A percentile compares a stretch with the other conserved stretches of the same genome.
Evolutionary conservation across 1,139 yeast species (phyloP).

Genomic region (Pichia sp.): DNA sequence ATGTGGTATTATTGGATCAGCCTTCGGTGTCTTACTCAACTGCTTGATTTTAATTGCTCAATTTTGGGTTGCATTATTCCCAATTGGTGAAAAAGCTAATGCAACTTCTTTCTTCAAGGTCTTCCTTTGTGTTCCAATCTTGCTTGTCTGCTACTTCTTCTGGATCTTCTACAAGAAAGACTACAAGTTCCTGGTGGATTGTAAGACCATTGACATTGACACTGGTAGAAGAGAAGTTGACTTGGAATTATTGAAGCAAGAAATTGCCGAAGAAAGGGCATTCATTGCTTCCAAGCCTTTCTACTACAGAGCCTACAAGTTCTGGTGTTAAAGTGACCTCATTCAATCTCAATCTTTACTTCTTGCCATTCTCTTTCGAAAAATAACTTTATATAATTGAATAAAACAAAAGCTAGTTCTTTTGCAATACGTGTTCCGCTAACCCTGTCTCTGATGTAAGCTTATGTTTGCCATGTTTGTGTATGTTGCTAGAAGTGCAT

Average conservation of each 20-base stretch:
- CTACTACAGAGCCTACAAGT: conserved; percentile 41
- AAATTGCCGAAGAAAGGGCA: conserved; percentile 55
- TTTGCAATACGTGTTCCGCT: too few species aligned
- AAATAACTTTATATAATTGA: too few species aligned
- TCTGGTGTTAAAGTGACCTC: conserved; percentile 58
- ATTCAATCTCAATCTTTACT: too few species aligned
- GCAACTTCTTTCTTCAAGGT: conserved; percentile 54
- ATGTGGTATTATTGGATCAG: conserved; percentile 66
- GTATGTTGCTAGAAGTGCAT: too few species aligned
- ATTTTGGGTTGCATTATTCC: conserved; percentile 65
- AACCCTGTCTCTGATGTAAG: too few species aligned
- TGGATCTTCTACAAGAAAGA: conserved; percentile 53
- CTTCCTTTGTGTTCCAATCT: conserved; percentile 57
- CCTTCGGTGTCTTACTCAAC: conserved; percentile 54
- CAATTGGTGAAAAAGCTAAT: conserved; percentile 49
- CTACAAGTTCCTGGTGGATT: conserved; percentile 40
- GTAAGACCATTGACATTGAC: conserved; percentile 54
- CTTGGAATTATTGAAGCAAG: conserved; percentile 57
- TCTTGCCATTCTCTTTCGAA: too few species aligned
- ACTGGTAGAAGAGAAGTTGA: conserved; percentile 67
- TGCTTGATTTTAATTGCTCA: conserved; percentile 66
- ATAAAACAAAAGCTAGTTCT: too few species aligned
- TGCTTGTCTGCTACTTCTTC: conserved; percentile 46
- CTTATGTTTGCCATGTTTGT: too few species aligned
- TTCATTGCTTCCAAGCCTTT: conserved; percentile 44